Conservation (phyloP, 176 grass and related monocot species). For the Leersia perrieri region DNA sequence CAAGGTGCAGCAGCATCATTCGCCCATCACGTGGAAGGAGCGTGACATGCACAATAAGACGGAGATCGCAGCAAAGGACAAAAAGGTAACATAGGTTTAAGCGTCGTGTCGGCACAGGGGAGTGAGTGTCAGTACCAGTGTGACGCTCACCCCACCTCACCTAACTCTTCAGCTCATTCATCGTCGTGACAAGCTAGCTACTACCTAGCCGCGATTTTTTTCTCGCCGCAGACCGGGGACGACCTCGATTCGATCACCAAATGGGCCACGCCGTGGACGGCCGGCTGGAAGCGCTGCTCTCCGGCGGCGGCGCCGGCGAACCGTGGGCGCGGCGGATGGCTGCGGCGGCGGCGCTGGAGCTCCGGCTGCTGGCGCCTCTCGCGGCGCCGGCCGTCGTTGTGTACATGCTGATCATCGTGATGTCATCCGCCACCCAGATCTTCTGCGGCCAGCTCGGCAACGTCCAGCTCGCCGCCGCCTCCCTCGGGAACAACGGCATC, state of each 20-base stretch:
- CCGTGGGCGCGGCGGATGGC: constrained; percentile 27
- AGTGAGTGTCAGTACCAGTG: too few relatives aligned
- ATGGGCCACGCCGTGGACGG: constrained; percentile 15
- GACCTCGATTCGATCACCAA: neutral
- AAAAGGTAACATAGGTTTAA: neutral
- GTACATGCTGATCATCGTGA: constrained; percentile 66
- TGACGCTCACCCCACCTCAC: neutral
- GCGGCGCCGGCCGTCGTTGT: constrained; percentile 57
- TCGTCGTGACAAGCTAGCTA: too few relatives aligned
- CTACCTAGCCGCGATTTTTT: neutral
- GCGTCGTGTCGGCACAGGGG: too few relatives aligned
- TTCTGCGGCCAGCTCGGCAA: constrained; percentile 73
- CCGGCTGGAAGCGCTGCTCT: constrained; percentile 52
- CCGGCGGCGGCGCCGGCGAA: neutral
- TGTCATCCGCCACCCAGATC: constrained; percentile 65
- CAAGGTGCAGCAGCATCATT: too few relatives aligned
- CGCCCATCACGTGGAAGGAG: too few relatives aligned
- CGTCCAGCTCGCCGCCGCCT: constrained; percentile 73
- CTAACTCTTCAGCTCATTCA: neutral
- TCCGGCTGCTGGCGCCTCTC: constrained; percentile 46
- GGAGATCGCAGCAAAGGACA: neutral
- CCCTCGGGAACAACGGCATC: constrained; percentile 80
- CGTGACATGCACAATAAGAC: too few relatives aligned
- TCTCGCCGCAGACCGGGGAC: neutral
- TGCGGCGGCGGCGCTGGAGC: constrained; percentile 37